Evolutionary conservation across 257 asterid species (phyloP).

Genomic region (Euphrasia confusa): DNA sequence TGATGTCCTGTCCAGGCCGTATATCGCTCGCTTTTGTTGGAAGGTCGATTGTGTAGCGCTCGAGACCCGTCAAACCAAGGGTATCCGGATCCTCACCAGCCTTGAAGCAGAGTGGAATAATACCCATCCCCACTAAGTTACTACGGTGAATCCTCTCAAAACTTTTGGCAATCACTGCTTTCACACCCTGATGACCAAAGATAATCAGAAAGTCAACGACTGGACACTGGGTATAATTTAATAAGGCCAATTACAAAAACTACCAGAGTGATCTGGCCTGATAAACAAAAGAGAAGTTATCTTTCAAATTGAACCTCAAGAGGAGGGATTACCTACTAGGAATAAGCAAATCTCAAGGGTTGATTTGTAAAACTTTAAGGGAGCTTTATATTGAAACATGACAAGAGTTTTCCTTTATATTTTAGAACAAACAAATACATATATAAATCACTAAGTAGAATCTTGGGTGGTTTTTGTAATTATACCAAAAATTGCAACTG

Average conservation of each 20-base stretch:
- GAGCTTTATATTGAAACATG: too few species aligned
- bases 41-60: conserved; percentile 73
- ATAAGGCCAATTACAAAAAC: not conserved
- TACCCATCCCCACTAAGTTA: conserved; percentile 95
- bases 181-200: conserved; percentile 64
- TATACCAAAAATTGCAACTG: not conserved
- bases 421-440: not conserved
- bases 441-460: not conserved
- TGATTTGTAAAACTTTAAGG: too few species aligned
- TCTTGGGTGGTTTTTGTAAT: not conserved
- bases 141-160: conserved; percentile 96
- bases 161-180: conserved; percentile 92
- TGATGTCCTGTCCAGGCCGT: conserved; percentile 75
- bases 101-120: conserved; percentile 85
- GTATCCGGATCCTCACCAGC: conserved; percentile 80
- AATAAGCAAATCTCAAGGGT: too few species aligned
- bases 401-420: too few species aligned
- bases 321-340: too few species aligned
- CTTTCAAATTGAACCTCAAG: too few species aligned
- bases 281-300: not conserved
- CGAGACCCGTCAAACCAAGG: conserved; percentile 77
- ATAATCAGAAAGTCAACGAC: not conserved
- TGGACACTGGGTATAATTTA: not conserved
- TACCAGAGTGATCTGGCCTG: not conserved
- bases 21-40: conserved; percentile 60